Percentiles rank a stretch among this genome's conserved stretches.
phyloP scores from a whole-genome alignment of 1,139 yeast genomes.

The Magnusiomyces clavatus region DNA sequence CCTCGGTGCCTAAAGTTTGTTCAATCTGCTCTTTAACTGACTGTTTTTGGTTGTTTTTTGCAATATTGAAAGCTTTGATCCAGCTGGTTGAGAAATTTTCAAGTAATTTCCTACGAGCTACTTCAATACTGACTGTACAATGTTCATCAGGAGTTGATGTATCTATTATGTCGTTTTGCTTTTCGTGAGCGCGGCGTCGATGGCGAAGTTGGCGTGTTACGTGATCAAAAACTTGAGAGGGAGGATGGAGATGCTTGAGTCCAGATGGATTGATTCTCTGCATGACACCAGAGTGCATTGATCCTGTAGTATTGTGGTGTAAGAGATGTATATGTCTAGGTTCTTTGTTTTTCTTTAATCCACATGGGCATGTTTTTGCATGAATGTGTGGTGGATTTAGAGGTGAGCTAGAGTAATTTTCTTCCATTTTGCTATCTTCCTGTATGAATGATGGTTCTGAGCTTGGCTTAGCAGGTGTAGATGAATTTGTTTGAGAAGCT shows the following conservation, averaged over 20 bases:
- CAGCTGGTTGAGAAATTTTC: slow-evolving; percentile 60
- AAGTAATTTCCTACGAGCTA: slow-evolving; percentile 29
- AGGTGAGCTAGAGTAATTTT: no score
- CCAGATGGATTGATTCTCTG: no score
- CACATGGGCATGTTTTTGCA: no score
- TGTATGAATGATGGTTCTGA: no score
- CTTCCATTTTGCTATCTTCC: no score
- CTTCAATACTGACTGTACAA: slow-evolving; percentile 26
- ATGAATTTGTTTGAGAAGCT: no score
- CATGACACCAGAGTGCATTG: no score
- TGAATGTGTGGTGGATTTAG: no score
- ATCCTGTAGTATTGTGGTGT: no score
- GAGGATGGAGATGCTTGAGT: background rate
- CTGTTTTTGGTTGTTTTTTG: slow-evolving; percentile 24
- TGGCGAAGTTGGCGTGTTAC: slow-evolving; percentile 4
- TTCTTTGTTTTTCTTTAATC: no score
- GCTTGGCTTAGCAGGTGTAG: no score
- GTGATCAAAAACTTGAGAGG: slow-evolving; percentile 3
- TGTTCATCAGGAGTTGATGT: slow-evolving; percentile 21
- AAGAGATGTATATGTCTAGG: no score
- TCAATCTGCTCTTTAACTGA: slow-evolving; percentile 48
- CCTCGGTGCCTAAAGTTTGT: slow-evolving; percentile 43
- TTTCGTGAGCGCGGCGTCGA: background rate
- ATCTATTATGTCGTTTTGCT: slow-evolving; percentile 18
- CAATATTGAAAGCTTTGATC: slow-evolving; percentile 40